phyloP scores from a whole-genome alignment of 306 rosid species.

The Senna tora region DNA sequence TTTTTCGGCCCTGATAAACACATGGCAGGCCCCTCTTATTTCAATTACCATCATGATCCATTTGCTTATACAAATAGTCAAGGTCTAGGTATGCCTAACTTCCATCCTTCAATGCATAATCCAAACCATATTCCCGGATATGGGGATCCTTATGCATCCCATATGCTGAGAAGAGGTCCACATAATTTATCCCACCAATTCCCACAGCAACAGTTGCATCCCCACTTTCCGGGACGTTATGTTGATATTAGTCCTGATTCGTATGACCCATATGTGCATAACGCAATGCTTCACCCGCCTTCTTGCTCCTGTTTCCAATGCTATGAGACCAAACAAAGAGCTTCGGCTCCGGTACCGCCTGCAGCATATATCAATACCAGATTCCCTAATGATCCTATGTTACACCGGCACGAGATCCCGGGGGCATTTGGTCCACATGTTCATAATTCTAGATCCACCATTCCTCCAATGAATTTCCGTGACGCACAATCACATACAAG shows the following conservation, averaged over 20 bases:
- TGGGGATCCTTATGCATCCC: slow-evolving; percentile 68
- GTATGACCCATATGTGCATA: slow-evolving; percentile 57
- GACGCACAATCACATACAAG: slow-evolving; percentile 60
- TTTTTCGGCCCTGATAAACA: slow-evolving; percentile 58
- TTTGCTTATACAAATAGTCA: slow-evolving; percentile 61
- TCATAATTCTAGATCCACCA: slow-evolving; percentile 55
- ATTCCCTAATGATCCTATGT: slow-evolving; percentile 61
- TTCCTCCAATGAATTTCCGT: slow-evolving; percentile 49
- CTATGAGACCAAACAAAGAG: slow-evolving; percentile 57
- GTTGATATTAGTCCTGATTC: slow-evolving; percentile 53
- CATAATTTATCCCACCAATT: slow-evolving; percentile 55
- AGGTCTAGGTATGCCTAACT: slow-evolving; percentile 55
- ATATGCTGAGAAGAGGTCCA: slow-evolving; percentile 55
- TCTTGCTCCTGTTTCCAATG: slow-evolving; percentile 83
- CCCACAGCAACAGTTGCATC: slow-evolving; percentile 62
- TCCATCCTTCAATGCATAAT: slow-evolving; percentile 62
- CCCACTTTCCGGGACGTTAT: slow-evolving; percentile 69
- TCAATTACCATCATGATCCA: slow-evolving; percentile 57
- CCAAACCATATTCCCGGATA: slow-evolving; percentile 61
- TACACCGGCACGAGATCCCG: slow-evolving; percentile 56
- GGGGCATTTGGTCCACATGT: slow-evolving; percentile 54
- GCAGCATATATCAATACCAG: slow-evolving; percentile 56
- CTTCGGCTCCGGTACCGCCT: slow-evolving; percentile 57
- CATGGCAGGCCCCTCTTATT: slow-evolving; percentile 57
- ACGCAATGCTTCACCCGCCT: slow-evolving; percentile 64